These are phyloP conservation scores for Petunia secreta DNA, from an alignment of 257 asterid species.

Conservation along the genomic window DNA sequence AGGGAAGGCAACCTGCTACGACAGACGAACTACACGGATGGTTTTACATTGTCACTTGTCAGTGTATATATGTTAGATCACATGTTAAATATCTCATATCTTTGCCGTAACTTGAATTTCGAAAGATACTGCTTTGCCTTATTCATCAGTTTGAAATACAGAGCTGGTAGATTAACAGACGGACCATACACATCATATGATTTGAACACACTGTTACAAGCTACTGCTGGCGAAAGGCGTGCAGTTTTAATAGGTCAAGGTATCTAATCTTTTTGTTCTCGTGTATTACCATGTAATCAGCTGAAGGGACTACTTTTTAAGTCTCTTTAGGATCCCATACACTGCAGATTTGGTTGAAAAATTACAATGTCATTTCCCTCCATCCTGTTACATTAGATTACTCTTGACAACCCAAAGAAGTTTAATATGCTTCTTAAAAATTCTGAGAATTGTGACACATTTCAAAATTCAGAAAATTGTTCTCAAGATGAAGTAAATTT, in stretches of 20 bases:
- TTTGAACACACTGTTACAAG: slow-evolving; percentile 88
- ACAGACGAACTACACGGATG: background rate
- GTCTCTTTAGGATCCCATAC: background rate
- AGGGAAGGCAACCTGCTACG: background rate
- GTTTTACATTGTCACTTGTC: background rate
- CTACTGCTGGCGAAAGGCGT: slow-evolving; percentile 98
- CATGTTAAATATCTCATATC: slow-evolving; percentile 9
- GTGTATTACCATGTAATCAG: background rate
- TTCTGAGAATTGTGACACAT: background rate
- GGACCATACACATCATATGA: slow-evolving; percentile 98
- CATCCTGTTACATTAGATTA: background rate
- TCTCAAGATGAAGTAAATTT: background rate
- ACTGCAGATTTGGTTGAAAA: background rate
- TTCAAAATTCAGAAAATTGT: background rate
- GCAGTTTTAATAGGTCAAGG: slow-evolving; percentile 94
- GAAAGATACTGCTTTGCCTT: background rate
- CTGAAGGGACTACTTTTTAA: background rate
- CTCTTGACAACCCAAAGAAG: background rate
- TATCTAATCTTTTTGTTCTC: slow-evolving; percentile 29
- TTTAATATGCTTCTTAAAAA: background rate
- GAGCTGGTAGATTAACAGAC: slow-evolving; percentile 91
- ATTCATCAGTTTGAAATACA: slow-evolving; percentile 31
- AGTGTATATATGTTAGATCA: background rate
- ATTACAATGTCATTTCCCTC: background rate
- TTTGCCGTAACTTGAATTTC: background rate